These are phyloP conservation scores for Ustilago sp. DNA, from an alignment of 1,284 basidiomycete genomes.

Conservation along the genomic window DNA sequence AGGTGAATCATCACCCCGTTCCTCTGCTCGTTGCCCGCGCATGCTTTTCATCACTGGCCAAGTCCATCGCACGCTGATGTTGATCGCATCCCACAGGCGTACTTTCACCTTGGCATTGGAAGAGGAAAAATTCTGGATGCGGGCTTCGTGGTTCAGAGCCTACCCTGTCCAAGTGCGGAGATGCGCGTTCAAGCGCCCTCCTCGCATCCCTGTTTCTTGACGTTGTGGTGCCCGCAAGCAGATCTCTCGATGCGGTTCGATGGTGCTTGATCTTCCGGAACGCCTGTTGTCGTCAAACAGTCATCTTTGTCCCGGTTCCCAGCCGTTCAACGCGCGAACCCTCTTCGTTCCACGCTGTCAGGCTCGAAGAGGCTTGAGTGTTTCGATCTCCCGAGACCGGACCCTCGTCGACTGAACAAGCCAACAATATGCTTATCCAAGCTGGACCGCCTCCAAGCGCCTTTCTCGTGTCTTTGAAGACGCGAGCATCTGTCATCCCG, in stretches of 20 bases:
- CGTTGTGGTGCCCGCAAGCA: slow-evolving; percentile 8
- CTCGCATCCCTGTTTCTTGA: neutral
- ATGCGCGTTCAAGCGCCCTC: neutral
- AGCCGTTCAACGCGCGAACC: too few relatives aligned
- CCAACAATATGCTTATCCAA: neutral
- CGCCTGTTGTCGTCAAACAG: too few relatives aligned
- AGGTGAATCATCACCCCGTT: slow-evolving; percentile 17
- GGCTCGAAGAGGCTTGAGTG: neutral
- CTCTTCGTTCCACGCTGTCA: neutral
- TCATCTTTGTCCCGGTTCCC: neutral
- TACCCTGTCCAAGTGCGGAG: neutral
- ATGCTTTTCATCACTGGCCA: neutral
- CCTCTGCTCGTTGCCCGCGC: neutral
- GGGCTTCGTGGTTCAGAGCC: neutral
- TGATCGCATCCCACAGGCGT: neutral
- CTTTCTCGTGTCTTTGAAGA: neutral
- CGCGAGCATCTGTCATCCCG: neutral
- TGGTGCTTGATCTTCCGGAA: neutral
- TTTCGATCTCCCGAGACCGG: slow-evolving; percentile 1
- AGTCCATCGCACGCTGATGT: neutral
- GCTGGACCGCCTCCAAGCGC: neutral
- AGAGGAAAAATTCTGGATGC: neutral
- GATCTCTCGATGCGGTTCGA: neutral
- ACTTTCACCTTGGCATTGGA: neutral
- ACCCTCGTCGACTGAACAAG: neutral